phyloP scores from a whole-genome alignment of 768 basidiomycete genomes.

The Hericium rajendrae region DNA sequence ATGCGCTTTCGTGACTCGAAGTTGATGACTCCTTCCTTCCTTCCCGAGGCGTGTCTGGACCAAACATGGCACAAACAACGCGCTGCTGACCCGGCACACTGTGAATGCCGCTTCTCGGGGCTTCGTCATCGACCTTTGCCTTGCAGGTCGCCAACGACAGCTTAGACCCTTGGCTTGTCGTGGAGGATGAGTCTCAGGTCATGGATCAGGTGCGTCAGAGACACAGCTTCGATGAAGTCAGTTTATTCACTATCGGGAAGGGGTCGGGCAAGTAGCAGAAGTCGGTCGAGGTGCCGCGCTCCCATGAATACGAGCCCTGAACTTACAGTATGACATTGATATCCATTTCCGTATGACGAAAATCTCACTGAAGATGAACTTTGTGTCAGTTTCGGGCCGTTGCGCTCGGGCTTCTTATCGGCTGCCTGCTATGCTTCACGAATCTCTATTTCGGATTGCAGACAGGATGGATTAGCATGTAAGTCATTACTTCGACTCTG shows the following conservation, averaged over 20 bases:
- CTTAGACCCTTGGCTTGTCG: too few species aligned
- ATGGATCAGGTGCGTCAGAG: not conserved
- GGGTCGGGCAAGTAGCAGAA: not conserved
- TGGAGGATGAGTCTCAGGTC: not conserved
- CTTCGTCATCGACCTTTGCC: too few species aligned
- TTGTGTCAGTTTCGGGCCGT: slow-evolving; percentile 40
- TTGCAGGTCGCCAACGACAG: too few species aligned
- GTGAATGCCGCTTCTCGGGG: not conserved
- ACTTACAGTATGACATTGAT: slow-evolving; percentile 8
- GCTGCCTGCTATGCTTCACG: slow-evolving; percentile 84
- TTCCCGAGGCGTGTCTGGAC: not conserved
- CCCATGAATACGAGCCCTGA: slow-evolving; percentile 8
- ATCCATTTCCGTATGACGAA: not conserved
- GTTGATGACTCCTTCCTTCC: too few species aligned
- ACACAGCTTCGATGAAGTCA: not conserved
- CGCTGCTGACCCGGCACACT: not conserved
- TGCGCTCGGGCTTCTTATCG: slow-evolving; percentile 69
- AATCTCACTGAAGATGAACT: not conserved
- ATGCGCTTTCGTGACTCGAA: not conserved
- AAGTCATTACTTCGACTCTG: slow-evolving; percentile 16
- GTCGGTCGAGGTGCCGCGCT: not conserved
- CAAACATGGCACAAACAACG: not conserved
- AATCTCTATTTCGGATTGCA: slow-evolving; percentile 85
- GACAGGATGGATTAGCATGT: slow-evolving; percentile 89
- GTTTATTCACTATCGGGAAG: too few species aligned